A percentile compares a stretch with the other conserved stretches of the same genome.
Evolutionary conservation across 2,329 filamentous ascomycete species (phyloP).

Genomic region (Sporothrix pallida): DNA sequence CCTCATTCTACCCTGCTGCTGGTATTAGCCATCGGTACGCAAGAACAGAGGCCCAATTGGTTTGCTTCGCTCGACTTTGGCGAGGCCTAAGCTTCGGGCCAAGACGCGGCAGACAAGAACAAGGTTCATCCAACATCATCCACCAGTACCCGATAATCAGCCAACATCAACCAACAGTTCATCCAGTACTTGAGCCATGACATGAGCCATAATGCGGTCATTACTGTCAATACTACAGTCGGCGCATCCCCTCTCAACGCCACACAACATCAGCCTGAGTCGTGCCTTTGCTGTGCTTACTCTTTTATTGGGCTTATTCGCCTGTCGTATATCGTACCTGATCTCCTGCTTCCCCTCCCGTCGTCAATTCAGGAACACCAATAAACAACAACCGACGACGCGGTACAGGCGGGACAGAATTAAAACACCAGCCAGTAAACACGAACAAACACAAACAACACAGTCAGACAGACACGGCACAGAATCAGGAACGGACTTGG

Average conservation of each 20-base stretch:
- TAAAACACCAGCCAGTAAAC: background rate
- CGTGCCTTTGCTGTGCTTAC: too few species aligned
- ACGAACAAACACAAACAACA: too few species aligned
- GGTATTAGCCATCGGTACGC: background rate
- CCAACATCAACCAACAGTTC: too few species aligned
- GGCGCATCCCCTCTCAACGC: background rate
- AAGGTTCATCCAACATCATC: too few species aligned
- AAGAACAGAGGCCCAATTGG: background rate
- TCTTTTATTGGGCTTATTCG: too few species aligned
- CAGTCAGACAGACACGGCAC: conserved; percentile 6
- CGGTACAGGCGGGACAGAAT: background rate
- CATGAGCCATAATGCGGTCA: too few species aligned
- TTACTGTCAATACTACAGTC: too few species aligned
- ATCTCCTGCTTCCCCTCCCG: background rate
- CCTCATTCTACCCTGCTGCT: background rate
- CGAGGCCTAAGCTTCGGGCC: conserved; percentile 8
- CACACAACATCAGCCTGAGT: conserved; percentile 5
- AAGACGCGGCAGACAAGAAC: background rate
- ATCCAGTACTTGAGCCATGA: too few species aligned
- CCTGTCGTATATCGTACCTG: background rate
- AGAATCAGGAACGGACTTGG: background rate
- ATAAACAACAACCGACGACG: background rate
- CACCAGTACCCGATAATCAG: too few species aligned
- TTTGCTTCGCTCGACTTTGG: background rate
- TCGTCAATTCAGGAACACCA: background rate